Base-by-base conservation (phyloP, 2,329 filamentous ascomycete species). In the Fusarium multiceps region DNA sequence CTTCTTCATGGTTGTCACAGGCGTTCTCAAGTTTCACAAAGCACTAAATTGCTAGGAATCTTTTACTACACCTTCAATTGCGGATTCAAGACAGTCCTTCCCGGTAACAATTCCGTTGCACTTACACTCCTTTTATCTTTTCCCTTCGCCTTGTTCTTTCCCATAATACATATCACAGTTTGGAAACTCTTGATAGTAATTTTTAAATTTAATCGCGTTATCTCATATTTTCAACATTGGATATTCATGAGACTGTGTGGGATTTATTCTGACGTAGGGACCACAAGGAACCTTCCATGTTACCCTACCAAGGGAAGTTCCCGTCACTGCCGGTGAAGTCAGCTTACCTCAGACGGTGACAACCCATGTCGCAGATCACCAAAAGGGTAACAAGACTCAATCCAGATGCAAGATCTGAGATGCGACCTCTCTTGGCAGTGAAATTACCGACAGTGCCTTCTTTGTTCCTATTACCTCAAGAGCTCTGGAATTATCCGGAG, bases 281-380 rank as follows among this genome's bases (percentile, higher is more conserved):
- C 4, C 7, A 11, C 34, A n/a, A 6, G 34, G 4, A n/a, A 37
- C 34, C 5, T n/a, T 37, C 34, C 9, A n/a, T 1, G 34, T 13
- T 2, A 8, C 6, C 20, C 46, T 28, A 12, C 11, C 12, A n/a
- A 28, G 6, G 4, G n/a, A n/a, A 6, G 1, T 30, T 0, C 1
- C 16, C 5, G 27, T 43, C 4, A 1, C 5, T n/a, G 48, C 14
- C 7, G 20, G 3, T 2, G 4, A 4, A 9, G 13, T 42, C 47
- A 25, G 59, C 49, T 56, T 43, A 56, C 42, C n/a, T 62, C 59
- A 62, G 57, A 62, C 12, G 9, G 25, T 0, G 18, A 46, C 9
- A 16, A 5, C 16, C 32, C 41, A 41, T 18, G 21, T 12, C 9
- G 30, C 18, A 10, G 32, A 27, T 40, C 21, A 40, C 12, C 16